Conservation (phyloP, 352 stramenopile genomes). For the Globisporangium emineosum region DNA sequence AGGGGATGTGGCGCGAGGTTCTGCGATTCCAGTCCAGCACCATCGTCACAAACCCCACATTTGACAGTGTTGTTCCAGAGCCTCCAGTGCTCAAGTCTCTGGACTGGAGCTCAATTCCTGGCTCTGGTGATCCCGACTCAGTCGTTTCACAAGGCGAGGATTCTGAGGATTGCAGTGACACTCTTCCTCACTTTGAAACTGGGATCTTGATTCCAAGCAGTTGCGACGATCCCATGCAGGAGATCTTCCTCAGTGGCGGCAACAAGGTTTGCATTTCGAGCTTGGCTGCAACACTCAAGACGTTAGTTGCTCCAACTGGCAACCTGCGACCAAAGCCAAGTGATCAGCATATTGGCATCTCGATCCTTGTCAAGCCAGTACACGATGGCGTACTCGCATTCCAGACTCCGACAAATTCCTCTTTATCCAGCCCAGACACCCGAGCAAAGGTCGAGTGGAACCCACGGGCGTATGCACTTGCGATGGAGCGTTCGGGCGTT, state of each 20-base stretch:
- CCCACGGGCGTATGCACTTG: slow-evolving; percentile 25
- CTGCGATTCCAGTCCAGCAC: neutral
- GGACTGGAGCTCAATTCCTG: neutral
- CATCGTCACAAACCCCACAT: neutral
- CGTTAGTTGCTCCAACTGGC: slow-evolving; percentile 7
- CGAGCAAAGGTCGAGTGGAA: slow-evolving; percentile 22
- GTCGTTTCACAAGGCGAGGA: neutral
- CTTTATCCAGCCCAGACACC: neutral
- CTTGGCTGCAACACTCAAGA: slow-evolving; percentile 6
- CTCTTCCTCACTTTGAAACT: slow-evolving; percentile 10
- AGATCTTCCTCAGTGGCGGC: slow-evolving; percentile 29
- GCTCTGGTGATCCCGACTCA: neutral
- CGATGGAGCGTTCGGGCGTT: neutral
- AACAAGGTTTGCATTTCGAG: neutral
- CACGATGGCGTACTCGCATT: slow-evolving; percentile 23
- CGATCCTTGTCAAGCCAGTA: slow-evolving; percentile 18
- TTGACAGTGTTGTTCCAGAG: neutral
- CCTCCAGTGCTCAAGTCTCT: neutral
- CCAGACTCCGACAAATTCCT: slow-evolving; percentile 2
- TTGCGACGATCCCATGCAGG: slow-evolving; percentile 24
- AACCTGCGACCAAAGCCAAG: neutral
- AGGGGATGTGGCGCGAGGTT: slow-evolving; percentile 4
- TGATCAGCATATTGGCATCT: neutral
- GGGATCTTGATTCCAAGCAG: slow-evolving; percentile 31
- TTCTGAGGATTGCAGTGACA: no score